These are phyloP conservation scores for Xerophyta viscosa DNA, from an alignment of 106 monocot species.

Conservation along the genomic window DNA sequence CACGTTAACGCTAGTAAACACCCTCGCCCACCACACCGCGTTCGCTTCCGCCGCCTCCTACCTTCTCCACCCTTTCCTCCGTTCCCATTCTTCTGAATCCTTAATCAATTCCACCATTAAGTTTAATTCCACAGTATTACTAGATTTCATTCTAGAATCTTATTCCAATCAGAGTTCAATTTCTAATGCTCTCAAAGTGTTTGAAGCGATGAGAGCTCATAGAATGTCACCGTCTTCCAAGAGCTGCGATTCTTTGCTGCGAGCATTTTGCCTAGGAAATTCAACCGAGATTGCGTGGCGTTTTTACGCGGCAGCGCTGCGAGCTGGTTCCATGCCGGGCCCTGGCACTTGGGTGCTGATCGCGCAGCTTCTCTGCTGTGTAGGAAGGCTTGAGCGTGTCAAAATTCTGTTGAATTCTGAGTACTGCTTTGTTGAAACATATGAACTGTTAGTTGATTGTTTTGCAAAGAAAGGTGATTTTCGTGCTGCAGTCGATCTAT, in stretches of 20 bases:
- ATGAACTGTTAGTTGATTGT: constrained; percentile 24
- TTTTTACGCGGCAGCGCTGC: constrained; percentile 11
- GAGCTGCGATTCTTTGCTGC: constrained; percentile 26
- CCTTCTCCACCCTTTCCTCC: constrained; percentile 17
- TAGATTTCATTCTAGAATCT: constrained; percentile 26
- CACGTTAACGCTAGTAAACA: constrained; percentile 11
- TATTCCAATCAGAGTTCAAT: constrained; percentile 6
- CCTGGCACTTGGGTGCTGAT: constrained; percentile 17
- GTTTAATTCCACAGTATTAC: constrained; percentile 2
- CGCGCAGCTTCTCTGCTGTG: constrained; percentile 22
- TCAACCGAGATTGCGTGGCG: constrained; percentile 5
- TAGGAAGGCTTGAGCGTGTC: constrained; percentile 18
- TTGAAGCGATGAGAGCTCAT: constrained; percentile 10
- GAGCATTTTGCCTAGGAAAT: constrained; percentile 8
- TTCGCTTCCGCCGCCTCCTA: constrained; percentile 12
- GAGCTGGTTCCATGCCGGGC: constrained; percentile 18
- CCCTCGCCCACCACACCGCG: constrained; percentile 15
- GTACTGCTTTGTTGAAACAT: not conserved
- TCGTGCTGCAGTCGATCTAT: constrained; percentile 11
- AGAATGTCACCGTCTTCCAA: not conserved
- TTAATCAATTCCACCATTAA: constrained; percentile 10
- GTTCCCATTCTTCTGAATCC: not conserved
- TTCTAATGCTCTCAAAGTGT: constrained; percentile 9
- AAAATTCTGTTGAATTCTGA: constrained; percentile 10
- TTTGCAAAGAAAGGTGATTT: constrained; percentile 25